A percentile compares a stretch with the other conserved stretches of the same genome.
Evolutionary conservation across 2,329 filamentous ascomycete species (phyloP).

Genomic region (Cytospora mali): DNA sequence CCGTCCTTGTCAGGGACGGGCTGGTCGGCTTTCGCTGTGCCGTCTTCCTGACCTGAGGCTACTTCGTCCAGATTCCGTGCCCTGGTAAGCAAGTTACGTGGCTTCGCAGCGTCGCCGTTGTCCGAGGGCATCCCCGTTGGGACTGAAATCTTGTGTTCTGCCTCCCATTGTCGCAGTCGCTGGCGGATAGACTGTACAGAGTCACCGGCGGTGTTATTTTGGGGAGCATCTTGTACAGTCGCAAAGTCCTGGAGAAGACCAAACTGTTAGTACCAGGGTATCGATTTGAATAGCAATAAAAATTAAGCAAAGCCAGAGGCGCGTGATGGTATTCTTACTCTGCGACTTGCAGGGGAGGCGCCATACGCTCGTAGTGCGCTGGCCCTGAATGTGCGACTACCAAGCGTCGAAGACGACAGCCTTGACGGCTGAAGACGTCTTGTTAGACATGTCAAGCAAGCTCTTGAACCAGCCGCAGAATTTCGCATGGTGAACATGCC

Average conservation of each 20-base stretch:
- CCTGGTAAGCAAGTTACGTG: conserved; percentile 42
- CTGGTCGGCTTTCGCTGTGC: conserved; percentile 28
- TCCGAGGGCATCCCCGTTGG: conserved; percentile 35
- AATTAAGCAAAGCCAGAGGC: background rate
- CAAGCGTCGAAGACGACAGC: conserved; percentile 1
- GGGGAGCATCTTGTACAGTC: conserved; percentile 15
- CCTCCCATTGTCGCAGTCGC: conserved; percentile 46
- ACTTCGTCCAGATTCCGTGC: conserved; percentile 36
- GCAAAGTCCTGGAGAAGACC: conserved; percentile 11
- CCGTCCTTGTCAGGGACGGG: conserved; percentile 43
- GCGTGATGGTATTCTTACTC: conserved; percentile 5
- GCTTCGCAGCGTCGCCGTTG: conserved; percentile 32
- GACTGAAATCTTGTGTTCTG: conserved; percentile 37
- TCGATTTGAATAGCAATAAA: background rate
- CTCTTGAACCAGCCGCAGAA: conserved; percentile 34
- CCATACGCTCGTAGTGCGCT: background rate
- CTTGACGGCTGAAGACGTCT: conserved; percentile 11
- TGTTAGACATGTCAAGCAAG: conserved; percentile 39
- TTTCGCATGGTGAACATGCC: conserved; percentile 36
- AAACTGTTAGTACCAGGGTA: background rate
- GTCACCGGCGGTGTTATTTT: background rate
- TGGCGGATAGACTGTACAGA: conserved; percentile 40
- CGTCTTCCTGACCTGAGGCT: conserved; percentile 31
- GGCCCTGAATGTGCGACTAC: conserved; percentile 11
- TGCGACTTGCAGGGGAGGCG: conserved; percentile 12